Base-by-base conservation (phyloP, 768 basidiomycete genomes). In the Omphalotus guepiniiformis region DNA sequence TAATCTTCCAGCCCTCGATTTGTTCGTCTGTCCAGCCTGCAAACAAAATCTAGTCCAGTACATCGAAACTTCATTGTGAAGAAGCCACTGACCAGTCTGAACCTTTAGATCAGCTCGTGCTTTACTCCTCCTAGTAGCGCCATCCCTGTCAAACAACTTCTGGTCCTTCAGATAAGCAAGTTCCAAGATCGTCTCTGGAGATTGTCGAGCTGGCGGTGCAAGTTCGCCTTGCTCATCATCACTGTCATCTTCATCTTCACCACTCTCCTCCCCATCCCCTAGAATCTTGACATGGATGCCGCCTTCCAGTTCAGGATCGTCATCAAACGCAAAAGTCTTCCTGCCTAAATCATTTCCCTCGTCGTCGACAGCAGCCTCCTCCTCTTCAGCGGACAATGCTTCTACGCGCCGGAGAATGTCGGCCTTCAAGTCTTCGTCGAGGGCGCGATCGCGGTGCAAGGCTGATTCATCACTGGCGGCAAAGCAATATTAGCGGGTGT, bases 1-100 rank as follows among this genome's bases (percentile, higher is more conserved):
- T 91, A 47, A 88, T 82, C 48, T 67, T 78, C 93, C 93, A 96
- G 0, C 93, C 93, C 63, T 96, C 93, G 22, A 96, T 82, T 59
- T 95, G 93, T 55, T 86, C 86, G 57, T 96, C 82, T 8, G 62
- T 69, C 82, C 85, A 88, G 9, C 85, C 85, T 85, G 45, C 22
- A 6, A 8, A 4, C 29, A 28, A 23, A n/a, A 30, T 46, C 16
- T 23, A 48, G 51, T 9, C 47, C 16, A 40, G 36, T 18, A 36
- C 1, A 22, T 42, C 23, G 36, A 43, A 32, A 32, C 15, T 13
- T 9, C 23, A 22, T 23, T 16, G 12, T 11, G n/a, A 47, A 28
- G 40, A 42, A 38, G 22, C 0, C 13, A 54, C 69, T 53, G 53
- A 76, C 88, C 83, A 28, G 91, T 95, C 55, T 78, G 73, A 18